Evolutionary conservation across 305 asterid species (phyloP).

Genomic region (Withania somnifera): DNA sequence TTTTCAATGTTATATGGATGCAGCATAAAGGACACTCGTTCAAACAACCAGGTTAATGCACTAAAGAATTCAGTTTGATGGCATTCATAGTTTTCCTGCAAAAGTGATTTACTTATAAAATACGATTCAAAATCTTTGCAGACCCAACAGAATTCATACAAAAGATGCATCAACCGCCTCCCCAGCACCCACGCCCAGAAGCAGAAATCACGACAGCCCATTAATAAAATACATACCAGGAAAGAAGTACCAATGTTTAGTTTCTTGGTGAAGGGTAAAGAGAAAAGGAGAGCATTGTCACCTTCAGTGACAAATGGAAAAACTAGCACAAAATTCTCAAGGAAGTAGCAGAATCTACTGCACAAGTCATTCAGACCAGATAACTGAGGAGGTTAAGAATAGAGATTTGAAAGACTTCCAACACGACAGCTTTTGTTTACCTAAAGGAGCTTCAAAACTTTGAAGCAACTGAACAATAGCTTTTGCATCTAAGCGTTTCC

Average conservation of each 20-base stretch:
- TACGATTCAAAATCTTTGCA: not conserved
- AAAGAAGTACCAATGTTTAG: not conserved
- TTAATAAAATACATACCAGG: not conserved
- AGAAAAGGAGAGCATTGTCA: not conserved
- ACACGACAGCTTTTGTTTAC: slow-evolving; percentile 18
- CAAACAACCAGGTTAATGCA: not conserved
- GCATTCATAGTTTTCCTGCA: not conserved
- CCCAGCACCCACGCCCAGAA: not conserved
- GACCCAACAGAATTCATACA: not conserved
- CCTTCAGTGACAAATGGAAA: not conserved
- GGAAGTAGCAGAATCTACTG: not conserved
- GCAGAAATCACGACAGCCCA: not conserved
- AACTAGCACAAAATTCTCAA: not conserved
- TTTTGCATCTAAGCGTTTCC: slow-evolving; percentile 73
- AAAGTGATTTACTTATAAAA: not conserved
- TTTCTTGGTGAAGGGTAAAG: not conserved
- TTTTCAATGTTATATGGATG: not conserved
- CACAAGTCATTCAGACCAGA: not conserved
- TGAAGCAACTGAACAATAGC: slow-evolving; percentile 69
- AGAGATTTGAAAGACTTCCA: not conserved
- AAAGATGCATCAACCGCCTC: not conserved
- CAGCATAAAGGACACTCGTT: not conserved
- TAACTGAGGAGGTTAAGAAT: not conserved
- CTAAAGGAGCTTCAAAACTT: slow-evolving; percentile 64
- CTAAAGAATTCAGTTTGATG: not conserved